phyloP scores from a whole-genome alignment of 1,284 basidiomycete species.

The Ceraceosorus guamensis region DNA sequence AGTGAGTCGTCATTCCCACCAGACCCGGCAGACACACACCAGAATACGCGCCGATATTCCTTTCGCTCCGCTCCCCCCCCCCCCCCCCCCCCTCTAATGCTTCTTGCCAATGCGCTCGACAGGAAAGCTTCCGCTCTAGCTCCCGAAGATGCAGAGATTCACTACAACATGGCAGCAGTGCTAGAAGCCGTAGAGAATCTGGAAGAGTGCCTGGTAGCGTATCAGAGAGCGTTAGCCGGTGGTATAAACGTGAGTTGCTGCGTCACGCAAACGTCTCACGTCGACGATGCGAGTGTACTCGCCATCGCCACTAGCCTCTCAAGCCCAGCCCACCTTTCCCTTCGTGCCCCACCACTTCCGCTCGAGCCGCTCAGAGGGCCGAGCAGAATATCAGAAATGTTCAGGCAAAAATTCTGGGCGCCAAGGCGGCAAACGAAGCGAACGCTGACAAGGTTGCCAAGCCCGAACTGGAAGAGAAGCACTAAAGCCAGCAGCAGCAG shows the following conservation, averaged over 20 bases:
- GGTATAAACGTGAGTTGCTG: constrained; percentile 58
- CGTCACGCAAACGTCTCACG: too few species aligned
- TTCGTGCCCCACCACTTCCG: neutral
- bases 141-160: constrained; percentile 87
- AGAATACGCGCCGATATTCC: constrained; percentile 23
- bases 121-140: constrained; percentile 77
- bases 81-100: constrained; percentile 7
- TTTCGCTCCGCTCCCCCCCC: neutral
- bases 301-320: neutral
- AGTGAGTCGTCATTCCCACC: constrained; percentile 55
- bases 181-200: constrained; percentile 70
- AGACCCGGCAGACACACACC: neutral
- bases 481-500: too few species aligned
- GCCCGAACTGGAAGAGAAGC: too few species aligned
- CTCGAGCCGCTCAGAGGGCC: constrained; percentile 53
- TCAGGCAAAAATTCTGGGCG: constrained; percentile 7
- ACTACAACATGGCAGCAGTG: constrained; percentile 85
- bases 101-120: neutral
- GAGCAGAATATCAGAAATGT: constrained; percentile 66
- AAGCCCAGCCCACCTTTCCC: neutral
- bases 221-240: constrained; percentile 66
- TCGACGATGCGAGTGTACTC: too few species aligned
- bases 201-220: constrained; percentile 71
- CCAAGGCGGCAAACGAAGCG: neutral
- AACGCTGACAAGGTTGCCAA: neutral